phyloP scores from a whole-genome alignment of 306 rosid genomes.

The Crataegus laevigata region DNA sequence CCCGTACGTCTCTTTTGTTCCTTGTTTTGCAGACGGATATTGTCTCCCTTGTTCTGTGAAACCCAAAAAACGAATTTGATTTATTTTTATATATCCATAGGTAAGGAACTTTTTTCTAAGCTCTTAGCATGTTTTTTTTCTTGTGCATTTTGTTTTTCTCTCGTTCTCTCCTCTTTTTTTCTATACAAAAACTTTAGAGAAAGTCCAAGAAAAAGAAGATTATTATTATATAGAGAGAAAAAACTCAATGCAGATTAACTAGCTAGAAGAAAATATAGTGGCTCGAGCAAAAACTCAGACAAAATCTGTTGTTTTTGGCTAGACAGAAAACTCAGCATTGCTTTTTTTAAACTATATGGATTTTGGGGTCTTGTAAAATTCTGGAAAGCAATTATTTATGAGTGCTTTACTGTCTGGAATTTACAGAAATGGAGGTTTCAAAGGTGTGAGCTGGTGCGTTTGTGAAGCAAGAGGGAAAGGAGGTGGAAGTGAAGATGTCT shows the following conservation, averaged over 20 bases:
- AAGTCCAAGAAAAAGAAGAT: not conserved
- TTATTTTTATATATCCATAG: not conserved
- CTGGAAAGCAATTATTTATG: not conserved
- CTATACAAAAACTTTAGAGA: not conserved
- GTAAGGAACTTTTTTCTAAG: not conserved
- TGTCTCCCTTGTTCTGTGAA: slow-evolving; percentile 34
- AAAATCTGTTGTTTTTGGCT: not conserved
- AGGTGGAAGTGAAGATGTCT: slow-evolving; percentile 44
- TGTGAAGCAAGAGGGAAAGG: slow-evolving; percentile 16
- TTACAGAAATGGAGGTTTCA: slow-evolving; percentile 7
- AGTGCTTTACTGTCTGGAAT: not conserved
- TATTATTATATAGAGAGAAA: not conserved
- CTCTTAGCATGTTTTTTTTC: not conserved
- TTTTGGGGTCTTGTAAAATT: not conserved
- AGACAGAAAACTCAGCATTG: not conserved
- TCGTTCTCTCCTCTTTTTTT: slow-evolving; percentile 16
- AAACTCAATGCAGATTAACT: not conserved
- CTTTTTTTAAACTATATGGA: not conserved
- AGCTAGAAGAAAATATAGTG: not conserved
- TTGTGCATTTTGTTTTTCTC: not conserved
- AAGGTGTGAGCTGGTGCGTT: not conserved
- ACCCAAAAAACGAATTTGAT: not conserved
- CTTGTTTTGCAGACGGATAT: slow-evolving; percentile 36
- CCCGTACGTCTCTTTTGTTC: slow-evolving; percentile 24
- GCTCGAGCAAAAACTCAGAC: not conserved